These are phyloP conservation scores for Leucoagaricus sp. DNA, from an alignment of 1,284 basidiomycete genomes.

Conservation along the genomic window DNA sequence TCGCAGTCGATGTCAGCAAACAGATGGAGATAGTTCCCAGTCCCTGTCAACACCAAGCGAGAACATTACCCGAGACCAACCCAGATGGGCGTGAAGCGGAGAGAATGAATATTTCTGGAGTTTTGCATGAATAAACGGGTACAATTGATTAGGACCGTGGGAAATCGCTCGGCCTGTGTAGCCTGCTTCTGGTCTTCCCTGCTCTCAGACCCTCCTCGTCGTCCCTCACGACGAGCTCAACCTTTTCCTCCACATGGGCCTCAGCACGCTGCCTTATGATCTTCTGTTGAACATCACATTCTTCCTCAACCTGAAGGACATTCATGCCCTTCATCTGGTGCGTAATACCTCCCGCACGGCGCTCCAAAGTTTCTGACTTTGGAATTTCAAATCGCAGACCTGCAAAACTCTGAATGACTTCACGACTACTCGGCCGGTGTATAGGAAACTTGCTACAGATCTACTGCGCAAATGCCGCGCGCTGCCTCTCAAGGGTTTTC, in stretches of 20 bases:
- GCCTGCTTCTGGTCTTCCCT: not conserved
- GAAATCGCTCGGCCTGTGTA: conserved; percentile 10
- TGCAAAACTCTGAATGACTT: conserved; percentile 61
- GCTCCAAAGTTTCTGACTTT: not conserved
- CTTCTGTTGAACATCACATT: conserved; percentile 65
- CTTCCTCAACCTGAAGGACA: conserved; percentile 57
- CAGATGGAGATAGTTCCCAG: not conserved
- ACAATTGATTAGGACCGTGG: conserved; percentile 4
- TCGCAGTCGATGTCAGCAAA: not conserved
- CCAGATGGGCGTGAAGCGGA: not conserved
- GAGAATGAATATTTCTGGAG: not conserved
- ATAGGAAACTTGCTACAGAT: conserved; percentile 59
- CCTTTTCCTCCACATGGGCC: conserved; percentile 24
- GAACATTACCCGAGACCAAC: not conserved
- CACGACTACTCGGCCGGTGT: conserved; percentile 62
- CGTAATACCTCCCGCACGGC: conserved; percentile 29
- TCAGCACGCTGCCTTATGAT: conserved; percentile 64
- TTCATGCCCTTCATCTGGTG: conserved; percentile 59
- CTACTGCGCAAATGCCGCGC: conserved; percentile 65
- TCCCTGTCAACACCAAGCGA: not conserved
- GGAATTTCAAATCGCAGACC: conserved; percentile 40
- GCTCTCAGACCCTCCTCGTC: conserved; percentile 2
- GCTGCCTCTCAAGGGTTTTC: conserved; percentile 67
- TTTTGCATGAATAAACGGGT: not conserved
- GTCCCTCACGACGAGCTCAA: conserved; percentile 1